Conservation (phyloP, 495 filamentous ascomycete species). For the Aspergillus diversus region DNA sequence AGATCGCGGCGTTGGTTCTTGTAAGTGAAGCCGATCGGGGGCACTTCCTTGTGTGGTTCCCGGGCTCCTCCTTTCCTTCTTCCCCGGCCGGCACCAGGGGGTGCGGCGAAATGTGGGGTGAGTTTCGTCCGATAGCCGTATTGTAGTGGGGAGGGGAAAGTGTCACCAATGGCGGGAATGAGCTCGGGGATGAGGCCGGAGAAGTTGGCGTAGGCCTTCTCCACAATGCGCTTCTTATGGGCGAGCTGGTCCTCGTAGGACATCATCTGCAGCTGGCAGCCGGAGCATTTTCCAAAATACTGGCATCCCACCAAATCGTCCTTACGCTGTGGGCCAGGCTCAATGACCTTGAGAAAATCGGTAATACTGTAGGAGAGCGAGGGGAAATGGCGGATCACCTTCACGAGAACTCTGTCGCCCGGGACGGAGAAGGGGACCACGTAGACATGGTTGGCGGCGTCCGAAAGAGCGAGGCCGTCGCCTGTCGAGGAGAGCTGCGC, state of each 20-base stretch:
- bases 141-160: slow-evolving; percentile 85
- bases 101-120: slow-evolving; percentile 90
- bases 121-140: slow-evolving; percentile 96
- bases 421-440: slow-evolving; percentile 88
- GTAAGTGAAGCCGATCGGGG: slow-evolving; percentile 86
- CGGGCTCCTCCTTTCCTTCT: slow-evolving; percentile 37
- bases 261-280: slow-evolving; percentile 98
- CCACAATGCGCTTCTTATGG: slow-evolving; percentile 83
- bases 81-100: slow-evolving; percentile 49
- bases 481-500: slow-evolving; percentile 83
- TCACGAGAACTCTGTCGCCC: slow-evolving; percentile 78
- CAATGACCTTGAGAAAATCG: slow-evolving; percentile 78
- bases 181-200: slow-evolving; percentile 75
- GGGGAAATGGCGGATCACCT: slow-evolving; percentile 71
- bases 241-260: slow-evolving; percentile 82
- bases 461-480: slow-evolving; percentile 74
- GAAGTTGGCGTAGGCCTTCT: slow-evolving; percentile 92
- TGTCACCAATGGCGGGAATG: slow-evolving; percentile 77
- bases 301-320: slow-evolving; percentile 75
- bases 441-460: slow-evolving; percentile 72
- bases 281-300: slow-evolving; percentile 86
- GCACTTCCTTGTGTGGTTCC: slow-evolving; percentile 54
- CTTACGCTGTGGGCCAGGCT: slow-evolving; percentile 74
- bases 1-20: slow-evolving; percentile 74
- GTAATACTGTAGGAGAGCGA: slow-evolving; percentile 66